Conservation (phyloP, 257 asterid genomes). For the Solanum chaucha region DNA sequence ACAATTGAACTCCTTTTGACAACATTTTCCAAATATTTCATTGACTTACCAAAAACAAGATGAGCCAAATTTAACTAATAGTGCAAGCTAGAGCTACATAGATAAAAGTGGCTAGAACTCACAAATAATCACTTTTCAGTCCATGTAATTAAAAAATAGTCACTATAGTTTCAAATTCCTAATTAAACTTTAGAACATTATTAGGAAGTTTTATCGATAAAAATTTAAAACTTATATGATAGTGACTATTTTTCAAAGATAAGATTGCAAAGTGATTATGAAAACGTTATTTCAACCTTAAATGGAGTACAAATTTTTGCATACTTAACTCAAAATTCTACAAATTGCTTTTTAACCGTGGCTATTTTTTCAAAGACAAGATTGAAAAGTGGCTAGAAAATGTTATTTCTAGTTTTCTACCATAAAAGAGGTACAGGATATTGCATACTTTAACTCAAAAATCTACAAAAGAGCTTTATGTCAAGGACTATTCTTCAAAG, state of each 20-base stretch:
- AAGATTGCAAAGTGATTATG: too few relatives aligned
- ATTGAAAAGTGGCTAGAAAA: background rate
- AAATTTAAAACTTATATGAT: background rate
- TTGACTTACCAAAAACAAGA: background rate
- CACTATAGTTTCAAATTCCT: background rate
- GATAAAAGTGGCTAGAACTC: background rate
- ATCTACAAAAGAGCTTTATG: background rate
- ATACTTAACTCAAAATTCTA: background rate
- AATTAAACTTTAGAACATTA: background rate
- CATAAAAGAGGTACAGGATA: background rate
- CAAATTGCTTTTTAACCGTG: rapidly evolving
- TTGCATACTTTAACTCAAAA: background rate
- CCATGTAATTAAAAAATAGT: background rate
- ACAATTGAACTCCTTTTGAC: background rate
- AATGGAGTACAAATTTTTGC: background rate
- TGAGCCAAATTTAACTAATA: background rate
- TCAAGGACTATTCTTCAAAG: background rate
- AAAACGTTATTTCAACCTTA: background rate
- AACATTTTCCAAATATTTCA: background rate
- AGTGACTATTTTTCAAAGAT: background rate
- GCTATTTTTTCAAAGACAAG: background rate
- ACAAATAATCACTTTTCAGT: background rate
- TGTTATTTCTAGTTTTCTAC: background rate
- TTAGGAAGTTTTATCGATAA: background rate
- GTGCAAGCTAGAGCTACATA: background rate